phyloP scores from a whole-genome alignment of 225 moss, liverwort and hornwort genomes.

The Ulota crispa region DNA sequence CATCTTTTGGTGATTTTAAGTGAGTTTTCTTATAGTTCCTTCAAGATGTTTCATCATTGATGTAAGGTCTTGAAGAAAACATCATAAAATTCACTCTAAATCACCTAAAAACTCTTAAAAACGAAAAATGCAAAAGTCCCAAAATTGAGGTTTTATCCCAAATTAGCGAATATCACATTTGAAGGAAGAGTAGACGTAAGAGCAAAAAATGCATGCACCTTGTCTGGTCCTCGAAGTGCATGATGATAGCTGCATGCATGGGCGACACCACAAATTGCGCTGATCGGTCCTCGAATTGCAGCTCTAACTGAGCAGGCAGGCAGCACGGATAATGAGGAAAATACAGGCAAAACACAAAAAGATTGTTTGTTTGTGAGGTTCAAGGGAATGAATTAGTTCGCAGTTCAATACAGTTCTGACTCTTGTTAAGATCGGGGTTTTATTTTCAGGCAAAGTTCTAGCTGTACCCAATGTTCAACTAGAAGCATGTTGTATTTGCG shows the following conservation, averaged over 20 bases:
- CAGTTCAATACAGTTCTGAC: neutral
- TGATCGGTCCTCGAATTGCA: constrained; percentile 97
- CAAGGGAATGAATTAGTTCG: constrained; percentile 4
- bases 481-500: constrained; percentile 5
- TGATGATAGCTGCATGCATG: constrained; percentile 95
- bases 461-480: neutral
- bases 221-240: constrained; percentile 89
- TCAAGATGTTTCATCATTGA: too few species aligned
- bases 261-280: constrained; percentile 95
- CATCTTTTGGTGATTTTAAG: too few species aligned
- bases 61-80: too few species aligned
- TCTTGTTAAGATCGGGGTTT: neutral
- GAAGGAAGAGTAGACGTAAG: constrained; percentile 2
- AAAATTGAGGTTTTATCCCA: too few species aligned
- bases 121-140: too few species aligned
- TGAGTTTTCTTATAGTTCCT: too few species aligned
- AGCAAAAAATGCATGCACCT: constrained; percentile 44
- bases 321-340: neutral
- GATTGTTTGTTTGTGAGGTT: constrained; percentile 15
- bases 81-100: too few species aligned
- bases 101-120: too few species aligned
- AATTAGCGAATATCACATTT: too few species aligned
- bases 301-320: constrained; percentile 64
- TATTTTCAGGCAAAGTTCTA: neutral
- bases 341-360: constrained; percentile 7